Conservation (phyloP, 768 basidiomycete genomes). For the Boletus sensibilis region DNA sequence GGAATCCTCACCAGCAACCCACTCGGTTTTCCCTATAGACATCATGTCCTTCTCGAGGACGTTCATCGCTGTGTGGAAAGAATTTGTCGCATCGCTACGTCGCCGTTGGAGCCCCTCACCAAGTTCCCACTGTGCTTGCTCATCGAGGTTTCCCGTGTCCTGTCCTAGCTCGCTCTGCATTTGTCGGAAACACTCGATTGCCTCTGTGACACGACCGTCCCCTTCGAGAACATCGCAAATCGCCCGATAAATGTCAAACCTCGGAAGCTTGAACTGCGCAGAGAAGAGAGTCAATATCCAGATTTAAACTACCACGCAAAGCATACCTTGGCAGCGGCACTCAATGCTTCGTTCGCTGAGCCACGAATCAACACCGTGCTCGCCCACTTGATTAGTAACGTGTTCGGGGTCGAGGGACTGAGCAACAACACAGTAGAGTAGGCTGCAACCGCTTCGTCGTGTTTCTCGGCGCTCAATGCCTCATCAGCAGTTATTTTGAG, state of each 20-base stretch:
- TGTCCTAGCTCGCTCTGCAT: neutral
- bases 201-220: neutral
- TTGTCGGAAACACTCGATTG: neutral
- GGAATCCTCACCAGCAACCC: too few species aligned
- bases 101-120: neutral
- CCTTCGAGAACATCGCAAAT: conserved; percentile 7
- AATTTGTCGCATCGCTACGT: neutral
- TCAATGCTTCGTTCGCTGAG: neutral
- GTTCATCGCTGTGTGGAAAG: neutral
- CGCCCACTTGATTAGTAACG: conserved; percentile 10
- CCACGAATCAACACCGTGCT: neutral
- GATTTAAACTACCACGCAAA: neutral
- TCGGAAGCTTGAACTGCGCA: neutral
- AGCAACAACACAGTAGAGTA: conserved; percentile 5
- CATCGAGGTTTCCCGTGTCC: neutral
- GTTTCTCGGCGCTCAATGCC: neutral
- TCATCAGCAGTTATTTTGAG: conserved; percentile 1
- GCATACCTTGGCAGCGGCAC: neutral
- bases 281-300: neutral
- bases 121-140: neutral
- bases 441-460: neutral
- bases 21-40: too few species aligned
- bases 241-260: neutral
- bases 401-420: neutral
- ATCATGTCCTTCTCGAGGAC: too few species aligned